Conservation (phyloP, 108 stramenopile genomes). For the Nitzschia palea region DNA sequence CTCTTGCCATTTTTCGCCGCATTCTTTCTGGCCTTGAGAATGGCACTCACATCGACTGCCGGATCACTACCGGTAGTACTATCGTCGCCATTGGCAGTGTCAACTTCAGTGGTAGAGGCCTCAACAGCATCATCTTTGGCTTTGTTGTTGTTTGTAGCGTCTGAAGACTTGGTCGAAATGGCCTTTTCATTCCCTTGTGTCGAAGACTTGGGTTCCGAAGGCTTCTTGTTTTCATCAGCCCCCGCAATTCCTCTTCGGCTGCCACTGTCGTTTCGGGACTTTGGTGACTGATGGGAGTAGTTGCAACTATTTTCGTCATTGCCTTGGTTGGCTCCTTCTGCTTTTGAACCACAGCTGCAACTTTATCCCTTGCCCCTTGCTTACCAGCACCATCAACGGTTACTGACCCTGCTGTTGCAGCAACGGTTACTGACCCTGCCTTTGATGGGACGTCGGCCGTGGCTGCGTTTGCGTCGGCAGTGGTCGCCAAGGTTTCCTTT, state of each 20-base stretch:
- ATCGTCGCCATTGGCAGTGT: neutral
- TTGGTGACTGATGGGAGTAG: neutral
- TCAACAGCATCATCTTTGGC: neutral
- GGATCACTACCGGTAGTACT: neutral
- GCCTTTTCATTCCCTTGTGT: conserved; percentile 2
- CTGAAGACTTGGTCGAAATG: neutral
- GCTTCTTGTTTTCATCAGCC: neutral
- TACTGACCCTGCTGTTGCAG: no score
- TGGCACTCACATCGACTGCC: conserved; percentile 6
- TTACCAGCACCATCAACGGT: no score
- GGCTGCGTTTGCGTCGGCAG: no score
- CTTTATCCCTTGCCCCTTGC: no score
- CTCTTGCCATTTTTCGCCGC: neutral
- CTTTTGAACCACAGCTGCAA: no score
- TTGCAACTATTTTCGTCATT: no score
- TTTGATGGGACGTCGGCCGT: neutral
- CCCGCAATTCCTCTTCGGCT: neutral
- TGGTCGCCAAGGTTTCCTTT: neutral
- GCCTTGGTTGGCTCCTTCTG: no score
- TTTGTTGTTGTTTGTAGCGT: conserved; percentile 2
- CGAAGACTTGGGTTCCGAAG: neutral
- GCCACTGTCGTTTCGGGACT: no score
- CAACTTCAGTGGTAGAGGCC: neutral
- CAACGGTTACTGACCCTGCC: neutral
- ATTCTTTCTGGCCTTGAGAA: conserved; percentile 10